Evolutionary conservation across 805 yeast species (phyloP).

Genomic region (Yarrowia sp.): DNA sequence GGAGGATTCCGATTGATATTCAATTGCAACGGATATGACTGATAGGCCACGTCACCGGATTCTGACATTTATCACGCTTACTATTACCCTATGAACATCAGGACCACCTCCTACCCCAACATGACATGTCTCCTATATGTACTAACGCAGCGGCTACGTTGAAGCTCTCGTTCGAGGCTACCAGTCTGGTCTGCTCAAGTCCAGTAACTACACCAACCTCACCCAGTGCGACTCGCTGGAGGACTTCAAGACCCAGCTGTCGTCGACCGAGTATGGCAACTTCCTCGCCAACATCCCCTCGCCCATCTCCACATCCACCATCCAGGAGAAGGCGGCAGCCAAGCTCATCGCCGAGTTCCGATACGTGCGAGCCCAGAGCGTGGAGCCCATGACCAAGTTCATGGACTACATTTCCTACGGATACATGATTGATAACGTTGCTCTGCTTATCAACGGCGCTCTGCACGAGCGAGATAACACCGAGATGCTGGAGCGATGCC

Average conservation of each 20-base stretch:
- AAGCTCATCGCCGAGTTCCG: constrained; percentile 84
- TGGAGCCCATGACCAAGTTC: constrained; percentile 78
- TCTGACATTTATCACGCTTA: no score
- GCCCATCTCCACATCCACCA: constrained; percentile 83
- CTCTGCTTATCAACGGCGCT: constrained; percentile 95
- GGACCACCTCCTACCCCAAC: no score
- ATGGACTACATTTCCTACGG: constrained; percentile 94
- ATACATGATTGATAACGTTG: constrained; percentile 97
- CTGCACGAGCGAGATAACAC: constrained; percentile 90
- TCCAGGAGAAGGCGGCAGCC: constrained; percentile 77
- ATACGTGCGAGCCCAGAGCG: constrained; percentile 82
- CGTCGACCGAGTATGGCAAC: constrained; percentile 95
- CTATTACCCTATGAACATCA: no score
- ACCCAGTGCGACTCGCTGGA: constrained; percentile 96
- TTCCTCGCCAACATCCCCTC: constrained; percentile 83
- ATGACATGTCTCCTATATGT: no score
- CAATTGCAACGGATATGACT: no score
- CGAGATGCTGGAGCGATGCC: constrained; percentile 88
- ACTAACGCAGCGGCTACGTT: constrained; percentile 67
- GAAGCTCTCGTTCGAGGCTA: constrained; percentile 97
- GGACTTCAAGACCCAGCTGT: constrained; percentile 89
- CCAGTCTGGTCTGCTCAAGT: constrained; percentile 77
- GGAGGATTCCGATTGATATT: no score
- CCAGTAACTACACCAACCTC: constrained; percentile 84
- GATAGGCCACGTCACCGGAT: no score